Base-by-base conservation (phyloP, 2,329 filamentous ascomycete species). In the Xylaria digitata region DNA sequence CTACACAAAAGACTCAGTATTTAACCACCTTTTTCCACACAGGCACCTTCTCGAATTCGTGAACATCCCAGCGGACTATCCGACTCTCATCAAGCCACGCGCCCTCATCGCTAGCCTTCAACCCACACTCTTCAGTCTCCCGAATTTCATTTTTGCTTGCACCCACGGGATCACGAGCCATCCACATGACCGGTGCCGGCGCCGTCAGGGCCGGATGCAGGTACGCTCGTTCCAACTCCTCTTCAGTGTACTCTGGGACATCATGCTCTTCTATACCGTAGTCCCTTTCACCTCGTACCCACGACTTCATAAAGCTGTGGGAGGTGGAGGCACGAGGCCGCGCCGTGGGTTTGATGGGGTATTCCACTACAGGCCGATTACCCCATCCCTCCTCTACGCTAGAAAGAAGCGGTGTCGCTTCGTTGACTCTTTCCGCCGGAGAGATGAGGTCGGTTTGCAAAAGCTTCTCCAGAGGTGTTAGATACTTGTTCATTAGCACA, bases 21-120 rank as follows among this genome's bases (percentile, higher is more conserved):
- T 43, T 66, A 8, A 71, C 59, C 15, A 59, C 67, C 43, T 66
- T 56, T 45, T 73, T 76, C 75, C 74, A 77, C 11, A 77, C 67
- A 2, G 75, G 75, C 43, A 77, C 70, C 43, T 73, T 69, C 5
- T 65, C 56, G 48, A 76, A 72, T 3, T 76, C 67, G 0, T 69
- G n/a, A 5, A 66, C 61, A 9, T 65, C 71, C 74, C 72, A 76
- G 21, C 64, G 65, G 0, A 77, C 69, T 15, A 65, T 71, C 3
- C 73, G 70, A 45, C 89, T 89, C 73, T 89, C 87, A 72, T 91
- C 83, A 23, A 92, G 78, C 76, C 76, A 78, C 55, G 80, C 84
- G 3, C 89, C 87, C 30, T 87, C 87, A 67, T 91, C 89, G 69
- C 90, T 89, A 0, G 88, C 89, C 73, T 89, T 90, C 2, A 87